These are phyloP conservation scores for Xylaria sp. DNA, from an alignment of 2,329 filamentous ascomycete species.

Conservation along the genomic window DNA sequence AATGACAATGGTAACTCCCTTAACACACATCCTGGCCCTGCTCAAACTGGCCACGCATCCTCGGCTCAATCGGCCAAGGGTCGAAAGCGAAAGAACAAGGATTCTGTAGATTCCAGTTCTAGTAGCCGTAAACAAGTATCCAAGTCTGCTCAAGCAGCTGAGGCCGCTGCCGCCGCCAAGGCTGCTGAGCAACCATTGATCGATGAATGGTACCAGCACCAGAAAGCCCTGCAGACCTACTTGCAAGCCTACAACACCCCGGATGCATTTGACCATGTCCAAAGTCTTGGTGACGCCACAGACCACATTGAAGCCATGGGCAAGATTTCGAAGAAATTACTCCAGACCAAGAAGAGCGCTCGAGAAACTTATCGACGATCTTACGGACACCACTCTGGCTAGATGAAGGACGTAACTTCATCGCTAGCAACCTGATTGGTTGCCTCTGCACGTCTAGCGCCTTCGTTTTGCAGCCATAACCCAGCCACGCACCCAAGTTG, in stretches of 20 bases:
- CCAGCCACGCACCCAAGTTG: conserved; percentile 34
- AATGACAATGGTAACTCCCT: conserved; percentile 63
- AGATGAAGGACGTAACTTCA: conserved; percentile 48
- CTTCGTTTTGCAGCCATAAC: conserved; percentile 28
- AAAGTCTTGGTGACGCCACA: conserved; percentile 63
- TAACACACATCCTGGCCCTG: conserved; percentile 50
- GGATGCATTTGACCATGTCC: conserved; percentile 62
- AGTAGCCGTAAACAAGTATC: conserved; percentile 62
- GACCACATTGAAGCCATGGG: conserved; percentile 62
- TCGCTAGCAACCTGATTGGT: background rate
- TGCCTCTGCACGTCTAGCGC: conserved; percentile 22
- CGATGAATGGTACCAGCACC: conserved; percentile 70
- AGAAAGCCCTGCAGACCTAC: conserved; percentile 69
- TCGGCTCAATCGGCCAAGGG: conserved; percentile 55
- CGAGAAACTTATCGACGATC: conserved; percentile 51
- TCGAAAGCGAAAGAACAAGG: conserved; percentile 67
- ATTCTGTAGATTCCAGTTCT: conserved; percentile 54
- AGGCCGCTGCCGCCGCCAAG: conserved; percentile 49
- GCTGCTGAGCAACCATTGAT: conserved; percentile 56
- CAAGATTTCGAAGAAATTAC: conserved; percentile 58
- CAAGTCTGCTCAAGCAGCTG: conserved; percentile 51
- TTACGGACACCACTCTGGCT: conserved; percentile 52
- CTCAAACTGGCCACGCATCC: conserved; percentile 51
- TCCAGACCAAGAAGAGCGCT: conserved; percentile 48
- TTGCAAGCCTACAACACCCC: conserved; percentile 61